phyloP scores from a whole-genome alignment of 306 rosid species.

The Sicyos baderoa region DNA sequence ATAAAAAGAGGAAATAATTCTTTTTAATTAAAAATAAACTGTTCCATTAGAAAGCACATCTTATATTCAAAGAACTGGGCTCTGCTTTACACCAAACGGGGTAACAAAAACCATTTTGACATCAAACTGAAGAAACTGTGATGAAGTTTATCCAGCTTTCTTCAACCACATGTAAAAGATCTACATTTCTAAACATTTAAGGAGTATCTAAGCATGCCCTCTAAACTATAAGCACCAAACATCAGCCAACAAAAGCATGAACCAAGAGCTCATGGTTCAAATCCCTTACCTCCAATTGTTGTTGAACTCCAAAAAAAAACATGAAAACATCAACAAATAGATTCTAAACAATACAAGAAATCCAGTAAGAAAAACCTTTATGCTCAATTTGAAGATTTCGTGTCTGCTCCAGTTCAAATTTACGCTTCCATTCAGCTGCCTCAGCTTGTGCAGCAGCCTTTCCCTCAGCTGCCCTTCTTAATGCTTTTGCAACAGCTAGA shows the following conservation, averaged over 20 bases:
- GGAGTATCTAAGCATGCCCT: not conserved
- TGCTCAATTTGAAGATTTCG: constrained; percentile 51
- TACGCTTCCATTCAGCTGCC: constrained; percentile 96
- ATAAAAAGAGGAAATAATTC: not conserved
- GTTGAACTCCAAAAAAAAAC: no score
- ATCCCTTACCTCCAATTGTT: no score
- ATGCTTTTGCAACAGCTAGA: constrained; percentile 89
- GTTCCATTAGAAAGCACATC: not conserved
- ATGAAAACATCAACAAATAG: not conserved
- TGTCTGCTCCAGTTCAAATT: constrained; percentile 74
- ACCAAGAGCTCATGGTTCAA: no score
- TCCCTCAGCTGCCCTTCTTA: constrained; percentile 81
- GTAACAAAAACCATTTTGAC: no score
- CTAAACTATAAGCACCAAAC: not conserved
- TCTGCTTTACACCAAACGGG: no score
- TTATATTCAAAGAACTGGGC: not conserved
- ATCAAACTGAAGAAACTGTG: not conserved
- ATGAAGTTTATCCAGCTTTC: not conserved
- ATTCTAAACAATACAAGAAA: not conserved
- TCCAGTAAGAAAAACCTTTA: constrained; percentile 40
- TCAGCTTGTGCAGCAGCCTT: constrained; percentile 92
- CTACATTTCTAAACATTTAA: not conserved
- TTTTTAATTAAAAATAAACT: not conserved
- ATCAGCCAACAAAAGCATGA: no score
- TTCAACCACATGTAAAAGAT: not conserved